Conservation (phyloP, 768 basidiomycete species). For the Leccinum variicolor region DNA sequence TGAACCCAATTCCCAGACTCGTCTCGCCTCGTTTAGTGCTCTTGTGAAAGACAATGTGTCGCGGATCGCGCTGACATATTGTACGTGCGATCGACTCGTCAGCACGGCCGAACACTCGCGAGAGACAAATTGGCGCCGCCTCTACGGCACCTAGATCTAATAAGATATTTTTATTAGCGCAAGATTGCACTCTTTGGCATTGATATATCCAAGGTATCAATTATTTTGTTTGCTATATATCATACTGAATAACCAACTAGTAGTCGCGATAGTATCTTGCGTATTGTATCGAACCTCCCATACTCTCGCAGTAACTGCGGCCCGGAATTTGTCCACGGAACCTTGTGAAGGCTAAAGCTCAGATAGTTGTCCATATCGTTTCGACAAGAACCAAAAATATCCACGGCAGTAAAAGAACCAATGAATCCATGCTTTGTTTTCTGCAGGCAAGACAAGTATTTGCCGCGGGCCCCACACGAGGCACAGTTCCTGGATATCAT, state of each 20-base stretch:
- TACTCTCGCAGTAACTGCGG: constrained; percentile 17
- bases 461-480: constrained; percentile 26
- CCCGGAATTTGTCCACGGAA: constrained; percentile 12
- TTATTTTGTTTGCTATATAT: not conserved
- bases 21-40: too few species aligned
- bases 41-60: too few species aligned
- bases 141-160: constrained; percentile 58
- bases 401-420: constrained; percentile 47
- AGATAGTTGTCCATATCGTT: not conserved
- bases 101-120: too few species aligned
- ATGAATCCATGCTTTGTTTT: constrained; percentile 48
- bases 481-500: not conserved
- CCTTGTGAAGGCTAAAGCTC: constrained; percentile 7
- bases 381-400: constrained; percentile 49
- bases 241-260: not conserved
- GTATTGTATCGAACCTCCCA: not conserved
- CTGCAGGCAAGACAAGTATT: constrained; percentile 45
- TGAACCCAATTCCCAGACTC: too few species aligned
- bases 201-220: constrained; percentile 41
- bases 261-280: constrained; percentile 13
- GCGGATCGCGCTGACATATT: too few species aligned
- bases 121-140: constrained; percentile 40
- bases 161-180: constrained; percentile 60
- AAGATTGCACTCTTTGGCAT: constrained; percentile 66
- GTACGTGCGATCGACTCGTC: too few species aligned